Evolutionary conservation across 2,329 filamentous ascomycete genomes (phyloP), one percentile per base, ranked within the genome.

Genomic region (Aspergillus ochraceus): DNA sequence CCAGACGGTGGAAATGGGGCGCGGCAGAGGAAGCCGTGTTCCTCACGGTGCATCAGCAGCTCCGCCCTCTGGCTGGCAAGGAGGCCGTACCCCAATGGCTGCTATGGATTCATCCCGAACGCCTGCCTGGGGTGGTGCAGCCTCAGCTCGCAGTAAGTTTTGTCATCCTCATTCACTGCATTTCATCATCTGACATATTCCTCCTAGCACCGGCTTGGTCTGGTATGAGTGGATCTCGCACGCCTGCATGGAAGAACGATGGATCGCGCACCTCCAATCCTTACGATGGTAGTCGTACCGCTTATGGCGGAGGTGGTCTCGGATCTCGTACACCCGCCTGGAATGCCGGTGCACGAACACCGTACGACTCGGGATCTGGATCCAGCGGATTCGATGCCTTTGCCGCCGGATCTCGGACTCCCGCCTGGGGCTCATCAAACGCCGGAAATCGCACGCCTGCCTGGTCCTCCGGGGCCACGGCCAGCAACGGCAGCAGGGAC

Each of bases 341-440:
- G 90, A 88, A 88, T 60, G 89, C 91, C 2, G 90, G 90, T 55
- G 86, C 88, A 56, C 89, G 90, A 73, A 94, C 90, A 80, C 90
- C 56, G 2, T 81, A 81, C 62, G 90, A 88, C 57, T 84, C 87
- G 54, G 81, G 83, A 20, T 90, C 89, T 69, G 85, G 83, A 57
- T 82, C 84, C 58, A 88, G 89, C 84, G 49, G 89, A 83, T 55
- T 92, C 55, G 88, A 89, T 60, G 80, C 84, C 32, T 91, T 89
- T 80, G 86, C 81, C 14, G 81, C 84, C 4, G 87, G 90, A 6
- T 90, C 89, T 30, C 91, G 93, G 74, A 96, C 92, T 1, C 92
- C 92, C 3, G 88, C 86, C 1, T 92, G 83, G 69, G 84, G 81
- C 55, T 80, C 80, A 54, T 85, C 88, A 60, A 78, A 82, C 52